Evolutionary conservation across 202 grass and related monocot genomes (phyloP), one percentile per base, ranked within the genome.

Genomic region (Brachypodium distachyon): DNA sequence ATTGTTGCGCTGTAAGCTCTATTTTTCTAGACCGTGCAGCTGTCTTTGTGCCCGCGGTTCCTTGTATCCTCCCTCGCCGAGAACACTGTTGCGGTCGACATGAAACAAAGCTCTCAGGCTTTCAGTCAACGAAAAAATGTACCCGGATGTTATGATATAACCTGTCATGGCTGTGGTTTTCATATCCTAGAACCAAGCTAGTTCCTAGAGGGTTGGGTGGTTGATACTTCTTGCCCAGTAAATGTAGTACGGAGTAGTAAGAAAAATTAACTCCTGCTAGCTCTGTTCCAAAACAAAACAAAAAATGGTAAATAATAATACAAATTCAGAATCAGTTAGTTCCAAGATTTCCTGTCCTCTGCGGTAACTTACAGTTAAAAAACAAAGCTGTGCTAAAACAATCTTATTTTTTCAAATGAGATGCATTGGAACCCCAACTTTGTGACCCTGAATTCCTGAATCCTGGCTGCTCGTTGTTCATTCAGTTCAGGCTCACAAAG

Each of bases 401-500:
- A n/a, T n/a, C n/a, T n/a, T n/a, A n/a, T n/a, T n/a, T n/a, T n/a
- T n/a, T n/a, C n/a, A n/a, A n/a, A n/a, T n/a, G n/a, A n/a, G n/a
- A n/a, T n/a, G n/a, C 25, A 1, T 18, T 74, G 39, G 67, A 13
- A 67, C 74, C 61, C 53, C 28, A 65, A 77, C 52, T 34, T n/a
- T 41, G 23, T 21, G 47, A 23, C 37, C 44, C 62, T 46, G 70
- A 61, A 28, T 48, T 61, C 18, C 32, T 67, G 82, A 23, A 34
- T 61, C 18, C 32, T 67, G 82, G 18, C 41, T 33, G 5, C 23
- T 67, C 22, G 7, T 22, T 3, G 52, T 19, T 37, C 52, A 28
- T 16, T 51, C 55, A 31, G 37, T 61, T 17, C 49, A 21, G 53
- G 42, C 67, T 61, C 77, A 61, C 61, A 81, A 81, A 62, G 56